Evolutionary conservation across 148 eudicot species (phyloP).

Genomic region (Camellia japonica): DNA sequence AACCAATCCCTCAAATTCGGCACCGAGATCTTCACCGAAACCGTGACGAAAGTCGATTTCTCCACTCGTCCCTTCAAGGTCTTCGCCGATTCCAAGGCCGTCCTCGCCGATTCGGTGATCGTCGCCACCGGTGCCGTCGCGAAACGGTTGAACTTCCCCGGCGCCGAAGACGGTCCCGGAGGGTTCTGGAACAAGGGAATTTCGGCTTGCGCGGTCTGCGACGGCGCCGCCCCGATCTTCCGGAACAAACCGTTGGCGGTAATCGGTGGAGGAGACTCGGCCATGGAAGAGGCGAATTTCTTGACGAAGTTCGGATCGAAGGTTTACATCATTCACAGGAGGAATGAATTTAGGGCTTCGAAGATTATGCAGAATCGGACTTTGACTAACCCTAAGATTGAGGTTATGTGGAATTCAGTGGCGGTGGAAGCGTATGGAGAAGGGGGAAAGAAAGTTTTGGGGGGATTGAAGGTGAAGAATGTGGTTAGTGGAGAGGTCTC

Average conservation of each 20-base stretch:
- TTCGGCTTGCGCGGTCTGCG: constrained; percentile 69
- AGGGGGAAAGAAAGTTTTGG: constrained; percentile 35
- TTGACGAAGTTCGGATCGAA: constrained; percentile 62
- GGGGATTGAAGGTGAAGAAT: constrained; percentile 77
- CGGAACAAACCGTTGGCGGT: constrained; percentile 54
- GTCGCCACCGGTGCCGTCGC: constrained; percentile 89
- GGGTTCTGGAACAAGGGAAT: constrained; percentile 73
- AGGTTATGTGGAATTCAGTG: constrained; percentile 78
- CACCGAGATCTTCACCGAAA: constrained; percentile 60
- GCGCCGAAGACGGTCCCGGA: constrained; percentile 37
- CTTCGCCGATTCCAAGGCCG: constrained; percentile 36
- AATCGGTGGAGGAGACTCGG: constrained; percentile 71
- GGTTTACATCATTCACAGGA: constrained; percentile 76
- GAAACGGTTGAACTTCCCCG: constrained; percentile 49
- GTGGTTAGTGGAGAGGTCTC: constrained; percentile 54
- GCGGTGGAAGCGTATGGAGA: constrained; percentile 73
- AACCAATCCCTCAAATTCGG: constrained; percentile 54
- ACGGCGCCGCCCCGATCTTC: constrained; percentile 64
- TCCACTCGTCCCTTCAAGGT: constrained; percentile 45
- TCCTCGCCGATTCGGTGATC: constrained; percentile 70
- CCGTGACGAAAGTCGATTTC: constrained; percentile 61
- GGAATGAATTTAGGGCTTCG: constrained; percentile 74
- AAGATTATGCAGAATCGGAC: constrained; percentile 84
- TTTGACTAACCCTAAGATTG: constrained; percentile 65
- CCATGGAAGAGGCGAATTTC: constrained; percentile 65